phyloP scores from a whole-genome alignment of 129 eudicot species.

The Tanacetum coccineum region DNA sequence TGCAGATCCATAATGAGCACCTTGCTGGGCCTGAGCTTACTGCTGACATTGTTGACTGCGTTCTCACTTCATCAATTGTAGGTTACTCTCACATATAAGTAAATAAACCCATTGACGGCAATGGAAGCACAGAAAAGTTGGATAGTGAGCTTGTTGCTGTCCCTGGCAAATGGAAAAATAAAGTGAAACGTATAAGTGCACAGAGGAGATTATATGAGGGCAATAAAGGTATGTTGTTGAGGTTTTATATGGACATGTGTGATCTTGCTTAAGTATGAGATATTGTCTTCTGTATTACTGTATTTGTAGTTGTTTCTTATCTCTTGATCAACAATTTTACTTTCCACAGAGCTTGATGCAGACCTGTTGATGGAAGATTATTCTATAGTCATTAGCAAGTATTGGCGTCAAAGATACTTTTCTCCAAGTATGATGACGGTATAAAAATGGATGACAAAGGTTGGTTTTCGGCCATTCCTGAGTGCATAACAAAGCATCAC shows the following conservation, averaged over 20 bases:
- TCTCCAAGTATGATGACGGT: conserved; percentile 74
- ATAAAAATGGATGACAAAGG: conserved; percentile 94
- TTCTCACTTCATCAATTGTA: conserved; percentile 7
- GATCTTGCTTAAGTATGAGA: not conserved
- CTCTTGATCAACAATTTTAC: conserved; percentile 3
- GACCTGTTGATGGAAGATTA: conserved; percentile 33
- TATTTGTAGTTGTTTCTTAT: not conserved
- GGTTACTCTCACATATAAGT: not conserved
- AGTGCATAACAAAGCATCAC: conserved; percentile 77
- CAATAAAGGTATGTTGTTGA: conserved; percentile 43
- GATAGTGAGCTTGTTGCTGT: conserved; percentile 15
- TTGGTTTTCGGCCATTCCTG: conserved; percentile 97
- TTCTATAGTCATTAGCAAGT: conserved; percentile 54
- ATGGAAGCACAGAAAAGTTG: conserved; percentile 15
- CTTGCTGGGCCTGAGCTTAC: conserved; percentile 4
- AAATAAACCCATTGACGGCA: not conserved
- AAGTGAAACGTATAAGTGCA: conserved; percentile 35
- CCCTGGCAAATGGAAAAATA: conserved; percentile 48
- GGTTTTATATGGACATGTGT: not conserved
- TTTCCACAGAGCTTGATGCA: conserved; percentile 34
- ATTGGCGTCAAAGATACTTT: conserved; percentile 85
- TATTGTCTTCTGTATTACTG: not conserved
- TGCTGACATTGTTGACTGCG: conserved; percentile 16
- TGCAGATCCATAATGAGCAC: not conserved
- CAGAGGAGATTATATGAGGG: conserved; percentile 34